Percentiles rank a stretch among this genome's conserved stretches.
These are phyloP conservation scores for Seiridium cupressi DNA, from an alignment of 2,329 filamentous ascomycete species.

Conservation along the genomic window DNA sequence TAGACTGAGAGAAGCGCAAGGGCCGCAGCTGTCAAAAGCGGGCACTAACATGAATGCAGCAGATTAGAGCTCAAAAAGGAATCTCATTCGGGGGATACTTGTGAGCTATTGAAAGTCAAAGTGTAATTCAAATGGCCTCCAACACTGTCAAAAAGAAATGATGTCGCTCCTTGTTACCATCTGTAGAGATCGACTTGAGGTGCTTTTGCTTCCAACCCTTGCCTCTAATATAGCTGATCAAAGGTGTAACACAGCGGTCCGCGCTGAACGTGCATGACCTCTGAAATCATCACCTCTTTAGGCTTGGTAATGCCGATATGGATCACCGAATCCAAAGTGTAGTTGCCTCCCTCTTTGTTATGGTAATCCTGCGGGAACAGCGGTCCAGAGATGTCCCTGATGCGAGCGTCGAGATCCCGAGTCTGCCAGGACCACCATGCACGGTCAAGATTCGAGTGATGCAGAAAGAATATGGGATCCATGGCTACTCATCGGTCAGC, in stretches of 20 bases:
- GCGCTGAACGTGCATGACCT: constrained; percentile 6
- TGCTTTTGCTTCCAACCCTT: too few relatives aligned
- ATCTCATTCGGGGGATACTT: too few relatives aligned
- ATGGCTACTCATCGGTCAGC: background rate
- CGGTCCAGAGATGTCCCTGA: constrained; percentile 6
- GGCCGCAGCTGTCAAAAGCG: background rate
- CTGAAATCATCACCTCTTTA: background rate
- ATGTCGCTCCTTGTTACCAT: too few relatives aligned
- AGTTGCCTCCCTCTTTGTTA: constrained; percentile 3
- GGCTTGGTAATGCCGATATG: background rate
- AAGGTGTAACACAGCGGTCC: constrained; percentile 7
- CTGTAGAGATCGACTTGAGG: too few relatives aligned
- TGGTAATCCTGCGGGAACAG: constrained; percentile 5
- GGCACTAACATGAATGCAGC: background rate
- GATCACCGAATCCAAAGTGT: constrained; percentile 2
- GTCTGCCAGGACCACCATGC: constrained; percentile 10
- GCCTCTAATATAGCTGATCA: constrained; percentile 4
- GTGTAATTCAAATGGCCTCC: too few relatives aligned
- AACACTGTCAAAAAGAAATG: too few relatives aligned
- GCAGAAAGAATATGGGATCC: constrained; percentile 9
- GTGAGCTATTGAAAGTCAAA: too few relatives aligned
- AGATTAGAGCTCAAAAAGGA: too few relatives aligned
- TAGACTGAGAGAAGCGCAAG: background rate
- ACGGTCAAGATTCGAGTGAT: constrained; percentile 7
- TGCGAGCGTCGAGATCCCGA: background rate